These are phyloP conservation scores for Casuarina glauca DNA, from an alignment of 306 rosid genomes.

Conservation along the genomic window DNA sequence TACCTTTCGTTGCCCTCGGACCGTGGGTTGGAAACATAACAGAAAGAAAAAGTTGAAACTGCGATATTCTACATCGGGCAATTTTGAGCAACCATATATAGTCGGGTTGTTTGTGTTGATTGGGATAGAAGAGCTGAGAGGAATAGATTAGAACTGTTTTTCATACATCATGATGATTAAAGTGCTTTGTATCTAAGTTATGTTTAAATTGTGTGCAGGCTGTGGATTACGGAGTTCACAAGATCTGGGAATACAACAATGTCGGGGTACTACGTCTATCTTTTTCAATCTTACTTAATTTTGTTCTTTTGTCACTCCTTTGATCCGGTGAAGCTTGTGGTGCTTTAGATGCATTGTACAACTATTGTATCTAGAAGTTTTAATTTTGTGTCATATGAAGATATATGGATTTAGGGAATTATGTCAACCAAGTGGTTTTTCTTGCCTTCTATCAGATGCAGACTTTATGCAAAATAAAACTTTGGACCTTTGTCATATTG, in stretches of 20 bases:
- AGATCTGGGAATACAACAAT: conserved; percentile 87
- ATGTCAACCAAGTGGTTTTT: not conserved
- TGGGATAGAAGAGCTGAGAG: not conserved
- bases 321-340: not conserved
- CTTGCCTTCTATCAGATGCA: not conserved
- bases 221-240: conserved; percentile 94
- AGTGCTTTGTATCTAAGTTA: not conserved
- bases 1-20: not conserved
- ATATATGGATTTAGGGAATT: not conserved
- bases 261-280: conserved; percentile 68
- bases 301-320: not conserved
- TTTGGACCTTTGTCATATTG: not conserved
- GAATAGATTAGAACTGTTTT: not conserved
- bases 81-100: not conserved
- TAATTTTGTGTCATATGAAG: not conserved
- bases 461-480: not conserved
- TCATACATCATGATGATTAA: not conserved
- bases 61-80: too few relatives aligned
- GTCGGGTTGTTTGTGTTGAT: not conserved
- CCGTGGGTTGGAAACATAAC: not conserved
- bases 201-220: conserved; percentile 54
- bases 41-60: not conserved
- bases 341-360: not conserved
- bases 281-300: not conserved
- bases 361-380: not conserved